These are phyloP conservation scores for Zymoseptoria passerinii DNA, from an alignment of 2,329 filamentous ascomycete species.

Conservation along the genomic window DNA sequence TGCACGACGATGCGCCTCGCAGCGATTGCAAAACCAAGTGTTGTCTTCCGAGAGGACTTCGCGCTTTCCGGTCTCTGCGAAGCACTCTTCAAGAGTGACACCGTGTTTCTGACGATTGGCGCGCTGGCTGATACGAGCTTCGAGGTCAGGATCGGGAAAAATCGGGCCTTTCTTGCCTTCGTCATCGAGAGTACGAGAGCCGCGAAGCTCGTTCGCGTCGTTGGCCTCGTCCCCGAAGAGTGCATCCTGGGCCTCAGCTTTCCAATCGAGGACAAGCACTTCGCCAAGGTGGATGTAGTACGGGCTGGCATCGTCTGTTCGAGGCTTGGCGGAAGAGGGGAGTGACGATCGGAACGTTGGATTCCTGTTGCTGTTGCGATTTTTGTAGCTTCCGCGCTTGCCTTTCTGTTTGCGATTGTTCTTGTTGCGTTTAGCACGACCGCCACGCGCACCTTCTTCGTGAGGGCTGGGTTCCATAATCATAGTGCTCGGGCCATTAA, in stretches of 20 bases:
- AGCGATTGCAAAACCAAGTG: constrained; percentile 94
- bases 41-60: constrained; percentile 92
- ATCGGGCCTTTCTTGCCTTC: constrained; percentile 53
- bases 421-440: constrained; percentile 14
- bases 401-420: constrained; percentile 16
- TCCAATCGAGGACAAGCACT: constrained; percentile 82
- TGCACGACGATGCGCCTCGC: constrained; percentile 85
- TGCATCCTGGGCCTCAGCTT: constrained; percentile 56
- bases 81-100: constrained; percentile 78
- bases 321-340: constrained; percentile 1
- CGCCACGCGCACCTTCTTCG: constrained; percentile 4
- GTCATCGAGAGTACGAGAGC: constrained; percentile 42
- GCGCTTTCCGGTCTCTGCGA: constrained; percentile 89
- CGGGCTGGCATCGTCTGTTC: constrained; percentile 18
- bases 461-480: constrained; percentile 10
- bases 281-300: constrained; percentile 65
- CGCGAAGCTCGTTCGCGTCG: constrained; percentile 47
- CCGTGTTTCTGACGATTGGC: constrained; percentile 62
- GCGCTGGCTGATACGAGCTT: constrained; percentile 55
- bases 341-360: not conserved
- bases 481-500: constrained; percentile 3
- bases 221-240: constrained; percentile 51
- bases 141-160: constrained; percentile 50
- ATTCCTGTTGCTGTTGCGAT: not conserved
- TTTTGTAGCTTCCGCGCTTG: constrained; percentile 10